Base-by-base conservation (phyloP, 169 alveolate genomes). In the Eimeria acervulina region DNA sequence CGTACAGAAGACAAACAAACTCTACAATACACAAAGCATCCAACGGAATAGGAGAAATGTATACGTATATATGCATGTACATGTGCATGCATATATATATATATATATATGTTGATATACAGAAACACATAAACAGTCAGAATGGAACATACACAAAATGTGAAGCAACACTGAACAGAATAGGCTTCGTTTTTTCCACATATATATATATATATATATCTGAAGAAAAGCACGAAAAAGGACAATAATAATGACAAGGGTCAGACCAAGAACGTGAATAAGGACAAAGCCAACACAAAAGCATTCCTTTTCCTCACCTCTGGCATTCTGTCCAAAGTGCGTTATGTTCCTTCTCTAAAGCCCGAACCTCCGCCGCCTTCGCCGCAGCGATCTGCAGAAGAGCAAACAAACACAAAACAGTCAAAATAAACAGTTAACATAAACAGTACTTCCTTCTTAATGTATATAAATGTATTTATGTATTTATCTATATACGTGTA, bases 281-380 rank as follows among this genome's bases (percentile, higher is more conserved):
- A 10, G 23, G 44, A 26, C 44, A n/a, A 0, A 44, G 17, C n/a
- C n/a, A n/a, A n/a, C n/a, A 70, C 17, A 28, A 70, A 31, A 28
- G 12, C 28, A 13, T 15, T 38, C 74, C 12, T 51, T 55, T 51
- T 72, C 7, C 95, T 70, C 87, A 95, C 96, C 97, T 85, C 97
- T 99, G 99, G 96, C 99, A 99, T 91, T 99, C 99, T n/a, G 99
- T 98, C 99, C 99, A 99, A 59, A 99, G 97, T 68, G 98, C 98
- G 89, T 98, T 97, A 96, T 97, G 99, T 83, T 98, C 98, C 59
- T 97, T 98, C 98, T 99, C 99, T 87, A 97, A 96, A 59, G 97
- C 97, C 91, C 98, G 98, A 88, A 98, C 97, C 93, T 98, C 99
- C 87, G 98, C 96, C 52, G 98, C 96, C 97, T 98, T 98, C 95